phyloP scores from a whole-genome alignment of 371 early-diverging fungal genomes.

The Rhizomucor pusillus region DNA sequence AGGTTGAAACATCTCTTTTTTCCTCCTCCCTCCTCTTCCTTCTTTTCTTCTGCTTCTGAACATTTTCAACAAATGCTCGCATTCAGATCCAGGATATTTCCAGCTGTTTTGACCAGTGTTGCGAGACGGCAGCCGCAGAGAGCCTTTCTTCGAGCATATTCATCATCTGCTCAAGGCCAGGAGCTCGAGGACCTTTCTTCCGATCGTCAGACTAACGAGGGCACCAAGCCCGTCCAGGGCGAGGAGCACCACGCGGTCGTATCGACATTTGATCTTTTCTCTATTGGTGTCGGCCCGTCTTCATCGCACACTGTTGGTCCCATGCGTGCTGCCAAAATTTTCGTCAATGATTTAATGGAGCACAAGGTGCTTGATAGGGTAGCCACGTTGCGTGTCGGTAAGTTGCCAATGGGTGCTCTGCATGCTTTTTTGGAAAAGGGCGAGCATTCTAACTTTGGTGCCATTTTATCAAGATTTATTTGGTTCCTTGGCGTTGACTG shows the following conservation, averaged over 20 bases:
- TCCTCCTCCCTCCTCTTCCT: conserved; percentile 1
- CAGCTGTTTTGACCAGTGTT: not conserved
- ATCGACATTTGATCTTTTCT: conserved; percentile 93
- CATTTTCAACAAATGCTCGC: conserved; percentile 7
- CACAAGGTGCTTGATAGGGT: conserved; percentile 73
- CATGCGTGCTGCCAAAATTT: conserved; percentile 95
- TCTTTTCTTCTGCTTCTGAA: not conserved
- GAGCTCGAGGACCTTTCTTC: not conserved
- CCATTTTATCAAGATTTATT: conserved; percentile 66
- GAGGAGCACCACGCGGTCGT: conserved; percentile 82
- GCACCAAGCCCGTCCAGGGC: not conserved
- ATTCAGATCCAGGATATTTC: conserved; percentile 6
- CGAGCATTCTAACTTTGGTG: not conserved
- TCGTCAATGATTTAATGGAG: conserved; percentile 79
- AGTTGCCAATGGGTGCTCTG: not conserved
- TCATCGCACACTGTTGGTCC: conserved; percentile 93
- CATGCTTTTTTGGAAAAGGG: too few species aligned
- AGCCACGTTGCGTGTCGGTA: conserved; percentile 66
- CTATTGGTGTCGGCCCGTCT: conserved; percentile 94
- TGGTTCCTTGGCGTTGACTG: conserved; percentile 93
- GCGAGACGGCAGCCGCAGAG: not conserved
- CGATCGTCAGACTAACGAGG: not conserved
- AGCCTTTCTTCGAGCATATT: conserved; percentile 7
- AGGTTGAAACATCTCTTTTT: not conserved
- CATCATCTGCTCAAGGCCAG: conserved; percentile 5